Conservation (phyloP, 179 eudicot genomes). For the Monotropa hypopitys region DNA sequence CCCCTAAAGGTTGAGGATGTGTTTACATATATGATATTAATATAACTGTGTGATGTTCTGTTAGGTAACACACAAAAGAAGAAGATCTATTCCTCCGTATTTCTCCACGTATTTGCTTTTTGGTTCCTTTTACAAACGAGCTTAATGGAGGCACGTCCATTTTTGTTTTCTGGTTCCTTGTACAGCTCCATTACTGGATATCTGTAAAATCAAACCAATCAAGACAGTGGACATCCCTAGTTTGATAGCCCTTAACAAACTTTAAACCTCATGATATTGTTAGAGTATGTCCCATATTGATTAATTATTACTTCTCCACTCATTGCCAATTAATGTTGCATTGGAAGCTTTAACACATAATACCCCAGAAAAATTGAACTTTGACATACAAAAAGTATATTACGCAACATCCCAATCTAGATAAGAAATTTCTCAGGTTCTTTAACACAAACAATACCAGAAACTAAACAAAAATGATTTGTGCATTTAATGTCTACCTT, state of each 20-base stretch:
- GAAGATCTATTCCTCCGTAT: background rate
- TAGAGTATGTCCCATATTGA: too few relatives aligned
- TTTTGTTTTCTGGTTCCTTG: background rate
- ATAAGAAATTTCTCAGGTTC: background rate
- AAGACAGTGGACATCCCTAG: background rate
- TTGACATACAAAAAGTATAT: background rate
- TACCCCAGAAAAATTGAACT: background rate
- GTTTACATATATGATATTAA: background rate
- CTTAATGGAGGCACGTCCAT: background rate
- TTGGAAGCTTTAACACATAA: background rate
- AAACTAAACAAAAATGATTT: background rate
- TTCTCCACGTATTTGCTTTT: background rate
- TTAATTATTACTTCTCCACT: too few relatives aligned
- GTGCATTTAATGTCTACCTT: slow-evolving; percentile 40
- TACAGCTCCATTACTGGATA: background rate
- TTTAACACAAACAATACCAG: background rate
- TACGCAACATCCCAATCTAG: background rate
- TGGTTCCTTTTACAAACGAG: background rate
- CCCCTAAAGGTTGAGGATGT: background rate
- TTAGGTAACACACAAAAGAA: background rate
- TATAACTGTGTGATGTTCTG: background rate
- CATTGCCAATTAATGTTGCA: too few relatives aligned
- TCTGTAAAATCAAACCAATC: background rate
- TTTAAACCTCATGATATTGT: background rate
- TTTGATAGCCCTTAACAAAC: background rate